Conservation (phyloP, 2,329 filamentous ascomycete species). For the Diaporthe helianthi region DNA sequence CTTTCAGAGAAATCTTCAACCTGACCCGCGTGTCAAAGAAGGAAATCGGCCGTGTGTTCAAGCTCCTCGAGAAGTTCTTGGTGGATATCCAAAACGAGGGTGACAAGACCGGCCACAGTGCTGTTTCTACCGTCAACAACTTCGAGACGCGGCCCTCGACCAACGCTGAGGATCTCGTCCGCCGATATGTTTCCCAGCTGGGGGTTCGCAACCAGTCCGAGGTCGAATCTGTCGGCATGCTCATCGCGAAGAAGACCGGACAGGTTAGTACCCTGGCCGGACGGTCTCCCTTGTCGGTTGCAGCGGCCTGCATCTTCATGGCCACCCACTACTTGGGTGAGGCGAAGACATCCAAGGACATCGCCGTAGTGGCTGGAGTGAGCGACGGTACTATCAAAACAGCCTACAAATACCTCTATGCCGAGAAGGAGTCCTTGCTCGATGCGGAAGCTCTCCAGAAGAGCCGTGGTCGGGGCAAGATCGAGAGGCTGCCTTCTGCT, state of each 20-base stretch:
- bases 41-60: conserved; percentile 96
- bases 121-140: conserved; percentile 66
- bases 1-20: conserved; percentile 93
- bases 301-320: conserved; percentile 97
- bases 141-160: conserved; percentile 81
- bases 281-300: conserved; percentile 90
- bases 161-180: conserved; percentile 82
- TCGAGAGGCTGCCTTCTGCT: conserved; percentile 70
- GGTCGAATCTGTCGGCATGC: conserved; percentile 80
- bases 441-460: conserved; percentile 32
- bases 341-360: conserved; percentile 81
- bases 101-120: conserved; percentile 55
- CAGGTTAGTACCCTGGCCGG: conserved; percentile 84
- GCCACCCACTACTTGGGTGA: conserved; percentile 86
- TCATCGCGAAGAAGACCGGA: conserved; percentile 79
- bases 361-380: conserved; percentile 83
- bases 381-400: conserved; percentile 97
- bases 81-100: conserved; percentile 73
- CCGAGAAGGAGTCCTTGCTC: conserved; percentile 44
- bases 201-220: conserved; percentile 73
- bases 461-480: conserved; percentile 66
- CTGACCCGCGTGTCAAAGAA: conserved; percentile 95
- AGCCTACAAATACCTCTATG: conserved; percentile 88
- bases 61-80: conserved; percentile 87
- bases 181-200: conserved; percentile 87